phyloP scores from a whole-genome alignment of 2,329 filamentous ascomycete genomes.

The Amphichorda felina region DNA sequence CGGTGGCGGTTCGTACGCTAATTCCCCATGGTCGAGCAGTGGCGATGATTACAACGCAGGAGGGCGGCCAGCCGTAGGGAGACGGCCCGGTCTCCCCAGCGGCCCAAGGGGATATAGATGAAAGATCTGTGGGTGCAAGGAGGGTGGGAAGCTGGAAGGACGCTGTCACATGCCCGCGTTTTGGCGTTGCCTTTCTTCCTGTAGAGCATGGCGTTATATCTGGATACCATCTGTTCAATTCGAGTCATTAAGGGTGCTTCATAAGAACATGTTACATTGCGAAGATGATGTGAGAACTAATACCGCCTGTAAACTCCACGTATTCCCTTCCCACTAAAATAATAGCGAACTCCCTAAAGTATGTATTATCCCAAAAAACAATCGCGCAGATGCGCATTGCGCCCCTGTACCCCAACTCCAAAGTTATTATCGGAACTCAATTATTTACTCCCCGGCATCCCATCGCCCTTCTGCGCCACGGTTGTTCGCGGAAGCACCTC shows the following conservation, averaged over 20 bases:
- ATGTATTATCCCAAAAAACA: too few relatives aligned
- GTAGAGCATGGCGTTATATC: not conserved
- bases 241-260: not conserved
- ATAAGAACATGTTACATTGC: too few relatives aligned
- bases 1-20: constrained; percentile 20
- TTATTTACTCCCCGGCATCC: constrained; percentile 19
- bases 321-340: too few relatives aligned
- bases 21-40: too few relatives aligned
- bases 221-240: not conserved
- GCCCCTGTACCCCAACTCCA: too few relatives aligned
- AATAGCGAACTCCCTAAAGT: too few relatives aligned
- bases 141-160: not conserved
- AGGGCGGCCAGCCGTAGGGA: constrained; percentile 5
- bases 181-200: not conserved
- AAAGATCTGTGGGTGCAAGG: not conserved
- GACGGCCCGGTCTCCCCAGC: constrained; percentile 30
- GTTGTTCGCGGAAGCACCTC: constrained; percentile 27
- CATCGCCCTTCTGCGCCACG: constrained; percentile 22
- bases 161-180: not conserved
- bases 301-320: too few relatives aligned
- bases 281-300: too few relatives aligned
- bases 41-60: too few relatives aligned
- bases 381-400: too few relatives aligned
- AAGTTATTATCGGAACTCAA: too few relatives aligned
- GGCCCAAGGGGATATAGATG: constrained; percentile 29